These are phyloP conservation scores for Pythium coloratum DNA, from an alignment of 352 stramenopile genomes.

Conservation along the genomic window DNA sequence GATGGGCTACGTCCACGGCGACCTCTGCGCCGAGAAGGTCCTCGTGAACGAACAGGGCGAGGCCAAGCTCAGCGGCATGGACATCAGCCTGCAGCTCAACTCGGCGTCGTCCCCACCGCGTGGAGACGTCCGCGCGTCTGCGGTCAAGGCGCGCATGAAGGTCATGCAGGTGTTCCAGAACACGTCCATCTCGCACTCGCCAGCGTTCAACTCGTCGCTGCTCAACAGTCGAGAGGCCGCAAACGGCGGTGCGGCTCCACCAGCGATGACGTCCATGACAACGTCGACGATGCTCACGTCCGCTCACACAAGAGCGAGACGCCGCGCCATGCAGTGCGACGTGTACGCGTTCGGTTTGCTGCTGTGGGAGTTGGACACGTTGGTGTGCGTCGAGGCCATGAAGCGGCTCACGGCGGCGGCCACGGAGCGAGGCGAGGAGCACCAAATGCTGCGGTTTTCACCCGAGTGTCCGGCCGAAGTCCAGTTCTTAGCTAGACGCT, in stretches of 20 bases:
- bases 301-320: slow-evolving; percentile 10
- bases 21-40: slow-evolving; percentile 63
- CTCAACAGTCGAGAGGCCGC: slow-evolving; percentile 4
- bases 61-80: slow-evolving; percentile 75
- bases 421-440: slow-evolving; percentile 34
- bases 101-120: slow-evolving; percentile 16
- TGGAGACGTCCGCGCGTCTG: slow-evolving; percentile 39
- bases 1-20: slow-evolving; percentile 57
- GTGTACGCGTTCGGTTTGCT: slow-evolving; percentile 75
- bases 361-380: slow-evolving; percentile 76
- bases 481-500: slow-evolving; percentile 50
- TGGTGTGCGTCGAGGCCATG: slow-evolving; percentile 59
- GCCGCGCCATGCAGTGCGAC: slow-evolving; percentile 35
- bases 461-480: slow-evolving; percentile 59
- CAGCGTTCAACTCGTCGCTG: slow-evolving; percentile 23
- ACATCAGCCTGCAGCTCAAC: slow-evolving; percentile 41
- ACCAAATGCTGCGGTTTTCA: slow-evolving; percentile 64
- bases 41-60: slow-evolving; percentile 73
- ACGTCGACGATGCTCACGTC: slow-evolving; percentile 20
- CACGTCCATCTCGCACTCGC: slow-evolving; percentile 36
- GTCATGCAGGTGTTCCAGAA: slow-evolving; percentile 35
- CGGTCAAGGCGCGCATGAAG: slow-evolving; percentile 38
- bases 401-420: slow-evolving; percentile 38
- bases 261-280: slow-evolving; percentile 7
- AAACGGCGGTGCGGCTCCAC: slow-evolving; percentile 2